Evolutionary conservation across 805 yeast species (phyloP), one percentile per base, ranked within the genome.

Genomic region (Cyberlindnera subsufficiens): DNA sequence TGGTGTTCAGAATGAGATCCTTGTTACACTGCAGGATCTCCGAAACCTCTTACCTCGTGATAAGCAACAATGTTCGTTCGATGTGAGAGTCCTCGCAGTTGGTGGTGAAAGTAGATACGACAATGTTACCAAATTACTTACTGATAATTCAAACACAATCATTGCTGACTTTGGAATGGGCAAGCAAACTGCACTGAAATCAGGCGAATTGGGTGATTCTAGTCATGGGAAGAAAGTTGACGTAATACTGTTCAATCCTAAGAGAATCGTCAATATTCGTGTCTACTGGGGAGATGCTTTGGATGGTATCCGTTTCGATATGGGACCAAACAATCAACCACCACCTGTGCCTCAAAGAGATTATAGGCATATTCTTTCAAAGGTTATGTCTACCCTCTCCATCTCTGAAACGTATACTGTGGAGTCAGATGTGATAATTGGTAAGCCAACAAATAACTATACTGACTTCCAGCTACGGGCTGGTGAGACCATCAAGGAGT

Each of bases 261-360:
- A 49, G 13, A 53, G 56, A 7, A 66, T 85, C 3, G 60, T 57
- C n/a, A 69, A 68, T 38, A 73, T 89, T 1, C 71, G 87, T 43
- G 73, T 89, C 0, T 82, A 77, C 50, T 78, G 81, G 51, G 96
- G 96, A 2, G 59, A 65, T 18, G 95, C 95, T 0, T 62, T 93
- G 17, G 96, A 90, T 63, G 98, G 98, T 5, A 53, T 91, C 14
- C 77, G 79, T 43, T 71, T 89, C 18, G 53, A 50, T 29, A 32
- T 47, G 34, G 50, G 47, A 8, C 8, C 48, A 54, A 35, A 40
- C 5, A 35, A 32, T n/a, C 46, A 20, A n/a, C 55, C 61, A 15
- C 82, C 81, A 1, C 68, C 67, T 3, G 54, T 74, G 3, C 81
- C 82, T 3, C 61, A 67, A 9, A 64, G 82, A 51, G 64, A 71